Evolutionary conservation across 2,329 filamentous ascomycete species (phyloP), one percentile per base, ranked within the genome.

Genomic region (Blumeriella jaapii): DNA sequence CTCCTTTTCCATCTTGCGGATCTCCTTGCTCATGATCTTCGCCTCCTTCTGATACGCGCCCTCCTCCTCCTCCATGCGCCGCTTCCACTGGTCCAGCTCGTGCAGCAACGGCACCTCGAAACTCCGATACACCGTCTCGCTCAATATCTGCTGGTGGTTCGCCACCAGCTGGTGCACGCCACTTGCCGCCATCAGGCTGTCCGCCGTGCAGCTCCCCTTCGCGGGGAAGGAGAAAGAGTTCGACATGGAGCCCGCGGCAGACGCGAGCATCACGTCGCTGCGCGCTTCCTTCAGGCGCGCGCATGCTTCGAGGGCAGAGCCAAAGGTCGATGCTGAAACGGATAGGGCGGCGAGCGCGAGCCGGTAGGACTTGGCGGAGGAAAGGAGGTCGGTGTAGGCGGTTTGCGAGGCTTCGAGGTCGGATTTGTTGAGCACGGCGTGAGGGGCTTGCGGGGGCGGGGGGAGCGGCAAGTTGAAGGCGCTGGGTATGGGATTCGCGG

Each of bases 31-130:
- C 55, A 73, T 71, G 18, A 58, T 58, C 40, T 65, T 67, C 24
- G 72, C 68, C 26, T 66, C 65, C 32, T 64, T 62, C 47, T 67
- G 64, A 55, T 80, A 80, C 8, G 61, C 59, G 35, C 71, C 67
- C 50, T 78, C 70, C 51, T 79, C 76, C 47, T 79, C 75, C 40
- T 76, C 73, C 39, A 79, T 70, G 46, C 70, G 67, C 34, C 63
- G 63, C 35, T 67, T 66, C 74, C 75, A 81, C 44, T 67, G 68
- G 55, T 81, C 76, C 18, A 80, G 62, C 57, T 80, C 76, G 58
- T 79, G 74, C n/a, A 80, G 63, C 14, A 81, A 60, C 3, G 76
- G 76, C 23, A 80, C 74, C 56, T 81, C 76, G 53, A 81, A 80
- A 39, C 65, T 67, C 36, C 75, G 65, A 56, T 81, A 80, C 6